Evolutionary conservation across 2,329 filamentous ascomycete species (phyloP), one percentile per base, ranked within the genome.

Genomic region (Coniochaeta ligniaria): DNA sequence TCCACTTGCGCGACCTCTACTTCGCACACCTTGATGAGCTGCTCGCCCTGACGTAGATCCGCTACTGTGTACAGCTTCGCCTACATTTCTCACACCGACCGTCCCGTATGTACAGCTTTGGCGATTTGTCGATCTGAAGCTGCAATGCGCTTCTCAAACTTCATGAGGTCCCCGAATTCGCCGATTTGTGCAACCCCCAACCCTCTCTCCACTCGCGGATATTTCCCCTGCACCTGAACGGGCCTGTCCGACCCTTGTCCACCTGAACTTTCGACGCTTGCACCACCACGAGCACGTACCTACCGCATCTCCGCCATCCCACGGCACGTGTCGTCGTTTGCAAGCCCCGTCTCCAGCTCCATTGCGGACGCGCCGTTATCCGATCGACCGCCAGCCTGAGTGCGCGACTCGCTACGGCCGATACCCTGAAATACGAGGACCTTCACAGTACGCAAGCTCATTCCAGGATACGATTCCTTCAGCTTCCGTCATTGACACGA

Each of bases 101-200:
- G 11, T 43, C 38, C 38, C n/a, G 17, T 3, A 24, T n/a, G n/a
- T n/a, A n/a, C n/a, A n/a, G n/a, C n/a, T n/a, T 47, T 22, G 8
- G 17, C 14, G 5, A 11, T 47, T 6, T 24, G 43, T 12, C 35
- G 11, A 47, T 17, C 9, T 11, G 20, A 24, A 47, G 43, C n/a
- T 24, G 43, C 20, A 47, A 22, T 12, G 43, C 6, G 12, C 3
- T 24, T 24, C 20, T 24, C 43, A 47, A 47, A 24, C 20, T 47
- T 47, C 20, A 31, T 52, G 24, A 52, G 54, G 54, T 57, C 31
- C 31, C 54, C 54, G 54, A 57, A 57, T 6, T 57, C 54, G 54
- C 54, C 54, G 54, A 57, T 28, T 38, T 57, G 54, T 57, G 24
- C 26, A 52, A 52, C 47, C 24, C 47, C 47, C 47, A 26, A 52